phyloP scores from a whole-genome alignment of 208 protist species.

The Tritrichomonas foetus region DNA sequence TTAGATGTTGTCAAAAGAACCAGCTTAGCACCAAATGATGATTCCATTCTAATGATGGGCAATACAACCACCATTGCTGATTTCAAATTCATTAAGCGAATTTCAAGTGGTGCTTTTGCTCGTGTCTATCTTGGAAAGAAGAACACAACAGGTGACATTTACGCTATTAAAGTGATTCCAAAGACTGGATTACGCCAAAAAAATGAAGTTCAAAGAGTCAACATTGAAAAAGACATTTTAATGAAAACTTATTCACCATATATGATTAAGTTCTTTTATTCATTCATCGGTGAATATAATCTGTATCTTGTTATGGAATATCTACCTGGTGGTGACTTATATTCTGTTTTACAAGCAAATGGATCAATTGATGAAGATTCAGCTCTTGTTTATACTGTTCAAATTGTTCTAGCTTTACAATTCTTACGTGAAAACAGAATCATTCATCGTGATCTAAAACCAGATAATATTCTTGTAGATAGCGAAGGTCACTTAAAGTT shows the following conservation, averaged over 20 bases:
- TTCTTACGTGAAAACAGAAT: neutral
- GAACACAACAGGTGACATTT: neutral
- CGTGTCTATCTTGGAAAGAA: neutral
- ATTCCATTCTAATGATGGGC: neutral
- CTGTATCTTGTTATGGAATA: constrained; percentile 72
- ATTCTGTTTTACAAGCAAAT: neutral
- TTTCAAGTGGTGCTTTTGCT: constrained; percentile 17
- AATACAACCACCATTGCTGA: neutral
- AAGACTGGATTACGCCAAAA: neutral
- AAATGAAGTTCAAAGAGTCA: neutral
- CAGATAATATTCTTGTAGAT: neutral
- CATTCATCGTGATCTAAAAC: neutral
- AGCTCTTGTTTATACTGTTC: neutral
- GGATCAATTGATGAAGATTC: neutral
- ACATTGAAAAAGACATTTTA: neutral
- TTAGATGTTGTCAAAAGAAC: neutral
- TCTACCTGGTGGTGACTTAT: constrained; percentile 65
- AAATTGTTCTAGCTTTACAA: neutral
- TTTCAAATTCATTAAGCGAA: constrained; percentile 24
- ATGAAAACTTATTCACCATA: neutral
- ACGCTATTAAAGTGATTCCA: neutral
- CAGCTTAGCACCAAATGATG: neutral
- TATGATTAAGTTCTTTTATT: neutral
- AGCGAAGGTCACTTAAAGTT: neutral
- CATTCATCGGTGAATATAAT: constrained; percentile 47